phyloP scores from a whole-genome alignment of 768 basidiomycete species.

The Mycena capillaripes region DNA sequence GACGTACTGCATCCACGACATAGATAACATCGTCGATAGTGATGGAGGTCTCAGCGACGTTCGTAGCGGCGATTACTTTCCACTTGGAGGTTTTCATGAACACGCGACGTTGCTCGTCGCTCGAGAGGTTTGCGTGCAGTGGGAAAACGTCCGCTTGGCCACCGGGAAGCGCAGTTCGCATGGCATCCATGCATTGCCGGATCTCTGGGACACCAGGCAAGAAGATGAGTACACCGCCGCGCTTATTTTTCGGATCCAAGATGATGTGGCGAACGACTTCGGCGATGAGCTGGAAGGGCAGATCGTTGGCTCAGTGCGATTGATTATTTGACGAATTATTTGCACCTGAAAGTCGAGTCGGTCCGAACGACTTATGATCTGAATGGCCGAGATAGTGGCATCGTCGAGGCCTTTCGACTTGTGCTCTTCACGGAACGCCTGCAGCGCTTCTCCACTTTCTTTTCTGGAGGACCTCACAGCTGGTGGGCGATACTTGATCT shows the following conservation, averaged over 20 bases:
- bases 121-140: constrained; percentile 91
- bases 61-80: constrained; percentile 92
- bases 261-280: constrained; percentile 76
- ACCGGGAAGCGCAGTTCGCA: constrained; percentile 53
- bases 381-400: constrained; percentile 65
- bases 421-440: constrained; percentile 63
- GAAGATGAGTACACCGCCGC: constrained; percentile 87
- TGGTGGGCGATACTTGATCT: constrained; percentile 68
- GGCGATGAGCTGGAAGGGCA: constrained; percentile 68
- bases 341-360: constrained; percentile 81
- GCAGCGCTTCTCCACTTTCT: constrained; percentile 61
- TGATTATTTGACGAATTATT: not conserved
- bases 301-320: not conserved
- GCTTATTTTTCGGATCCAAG: constrained; percentile 53
- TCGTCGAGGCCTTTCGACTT: constrained; percentile 68
- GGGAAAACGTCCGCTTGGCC: constrained; percentile 73
- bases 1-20: constrained; percentile 74
- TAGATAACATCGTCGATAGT: constrained; percentile 92
- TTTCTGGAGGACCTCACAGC: constrained; percentile 48
- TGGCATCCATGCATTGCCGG: constrained; percentile 76
- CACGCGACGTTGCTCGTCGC: constrained; percentile 84
- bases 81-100: constrained; percentile 75
- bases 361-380: constrained; percentile 70
- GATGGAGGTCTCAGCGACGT: constrained; percentile 94
- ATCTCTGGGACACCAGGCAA: constrained; percentile 94